Conservation (phyloP, 139 green algal species). For the Chloropicon primus region DNA sequence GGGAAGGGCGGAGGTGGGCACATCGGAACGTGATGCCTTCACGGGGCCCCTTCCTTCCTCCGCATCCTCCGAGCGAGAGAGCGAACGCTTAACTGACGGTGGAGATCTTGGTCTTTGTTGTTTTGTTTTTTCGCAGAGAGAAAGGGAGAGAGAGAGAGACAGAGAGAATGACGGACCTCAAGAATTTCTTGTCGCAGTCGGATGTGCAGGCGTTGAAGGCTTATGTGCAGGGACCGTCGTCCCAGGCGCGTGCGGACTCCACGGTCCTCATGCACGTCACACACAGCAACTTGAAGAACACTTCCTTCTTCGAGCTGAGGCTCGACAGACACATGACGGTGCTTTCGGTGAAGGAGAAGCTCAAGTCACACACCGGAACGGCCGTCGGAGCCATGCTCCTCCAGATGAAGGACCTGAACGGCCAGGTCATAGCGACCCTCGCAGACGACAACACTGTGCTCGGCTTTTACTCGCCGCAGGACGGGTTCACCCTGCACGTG, state of each 20-base stretch:
- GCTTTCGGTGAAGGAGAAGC: slow-evolving; percentile 69
- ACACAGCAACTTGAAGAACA: slow-evolving; percentile 80
- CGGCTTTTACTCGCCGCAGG: slow-evolving; percentile 86
- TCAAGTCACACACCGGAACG: slow-evolving; percentile 78
- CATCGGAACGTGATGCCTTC: too few relatives aligned
- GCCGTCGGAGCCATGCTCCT: slow-evolving; percentile 57
- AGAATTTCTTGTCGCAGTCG: neutral
- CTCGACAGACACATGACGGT: slow-evolving; percentile 79
- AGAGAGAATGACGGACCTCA: neutral
- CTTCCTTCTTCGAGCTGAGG: slow-evolving; percentile 77
- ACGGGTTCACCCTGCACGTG: slow-evolving; percentile 74
- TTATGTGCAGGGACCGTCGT: slow-evolving; percentile 9
- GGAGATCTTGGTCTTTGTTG: too few relatives aligned
- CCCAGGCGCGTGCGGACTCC: slow-evolving; percentile 28
- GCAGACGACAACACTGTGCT: slow-evolving; percentile 55
- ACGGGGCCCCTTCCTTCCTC: too few relatives aligned
- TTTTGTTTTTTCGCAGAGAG: too few relatives aligned
- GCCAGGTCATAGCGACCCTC: slow-evolving; percentile 32
- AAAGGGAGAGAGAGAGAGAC: neutral
- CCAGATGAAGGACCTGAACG: slow-evolving; percentile 60
- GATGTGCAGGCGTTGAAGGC: slow-evolving; percentile 14
- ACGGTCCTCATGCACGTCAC: slow-evolving; percentile 79
- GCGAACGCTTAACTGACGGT: too few relatives aligned
- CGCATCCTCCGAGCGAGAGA: too few relatives aligned
- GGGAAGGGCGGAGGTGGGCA: too few relatives aligned